A percentile compares a stretch with the other conserved stretches of the same genome.
These are phyloP conservation scores for Cyberlindnera subsufficiens DNA, from an alignment of 805 yeast species.

Conservation along the genomic window DNA sequence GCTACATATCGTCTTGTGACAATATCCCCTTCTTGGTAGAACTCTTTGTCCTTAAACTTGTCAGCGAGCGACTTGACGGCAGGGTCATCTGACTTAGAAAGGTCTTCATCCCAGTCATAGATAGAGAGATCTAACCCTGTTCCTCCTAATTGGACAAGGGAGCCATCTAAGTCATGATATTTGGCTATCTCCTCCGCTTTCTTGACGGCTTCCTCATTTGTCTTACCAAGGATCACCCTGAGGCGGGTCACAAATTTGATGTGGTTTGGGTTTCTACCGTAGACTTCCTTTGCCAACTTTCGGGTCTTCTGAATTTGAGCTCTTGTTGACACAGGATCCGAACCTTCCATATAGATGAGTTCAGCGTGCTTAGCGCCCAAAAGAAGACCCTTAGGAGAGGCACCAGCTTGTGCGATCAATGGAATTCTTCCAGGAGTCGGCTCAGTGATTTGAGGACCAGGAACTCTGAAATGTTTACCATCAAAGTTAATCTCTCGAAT, in stretches of 20 bases:
- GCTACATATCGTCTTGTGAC: slow-evolving; percentile 27
- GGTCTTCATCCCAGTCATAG: slow-evolving; percentile 42
- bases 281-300: slow-evolving; percentile 28
- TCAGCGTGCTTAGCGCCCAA: slow-evolving; percentile 42
- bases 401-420: slow-evolving; percentile 39
- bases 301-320: slow-evolving; percentile 29
- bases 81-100: slow-evolving; percentile 29
- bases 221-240: slow-evolving; percentile 31
- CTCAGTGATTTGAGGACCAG: slow-evolving; percentile 37
- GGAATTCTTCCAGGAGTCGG: slow-evolving; percentile 42
- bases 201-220: slow-evolving; percentile 35
- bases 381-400: slow-evolving; percentile 35
- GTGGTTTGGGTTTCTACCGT: slow-evolving; percentile 34
- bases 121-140: slow-evolving; percentile 36
- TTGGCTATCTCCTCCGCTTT: slow-evolving; percentile 28
- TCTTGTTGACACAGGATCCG: slow-evolving; percentile 28
- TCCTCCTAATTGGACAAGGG: slow-evolving; percentile 41
- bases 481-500: slow-evolving; percentile 36
- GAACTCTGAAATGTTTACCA: slow-evolving; percentile 32
- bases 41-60: slow-evolving; percentile 20
- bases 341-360: slow-evolving; percentile 31
- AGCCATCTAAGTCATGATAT: slow-evolving; percentile 35
- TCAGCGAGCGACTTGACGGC: slow-evolving; percentile 29
- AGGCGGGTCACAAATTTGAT: slow-evolving; percentile 34
- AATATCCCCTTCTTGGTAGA: slow-evolving; percentile 15